A percentile compares a stretch with the other conserved stretches of the same genome.
Conservation (phyloP, 176 grass and related monocot genomes). For the Thalia dealbata region DNA sequence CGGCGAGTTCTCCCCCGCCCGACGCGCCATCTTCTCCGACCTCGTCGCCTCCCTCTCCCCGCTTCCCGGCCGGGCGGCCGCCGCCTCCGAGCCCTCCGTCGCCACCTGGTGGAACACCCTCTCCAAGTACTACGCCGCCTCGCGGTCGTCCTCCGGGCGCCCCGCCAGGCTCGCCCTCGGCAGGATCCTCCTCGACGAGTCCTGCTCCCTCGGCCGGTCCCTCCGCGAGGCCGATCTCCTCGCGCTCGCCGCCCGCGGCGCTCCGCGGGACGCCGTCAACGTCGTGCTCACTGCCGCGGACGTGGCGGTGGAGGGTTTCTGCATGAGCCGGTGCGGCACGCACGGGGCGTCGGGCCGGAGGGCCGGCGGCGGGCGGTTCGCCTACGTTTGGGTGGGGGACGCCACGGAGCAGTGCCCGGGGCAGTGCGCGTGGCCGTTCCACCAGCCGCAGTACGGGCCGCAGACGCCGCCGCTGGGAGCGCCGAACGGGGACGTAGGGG, state of each 20-base stretch:
- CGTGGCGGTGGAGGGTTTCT: constrained; percentile 60
- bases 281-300: constrained; percentile 63
- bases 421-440: constrained; percentile 42
- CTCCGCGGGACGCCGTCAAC: constrained; percentile 30
- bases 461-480: constrained; percentile 36
- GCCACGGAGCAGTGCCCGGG: constrained; percentile 41
- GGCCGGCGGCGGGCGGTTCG: constrained; percentile 14
- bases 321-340: constrained; percentile 56
- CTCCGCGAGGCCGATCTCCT: constrained; percentile 41
- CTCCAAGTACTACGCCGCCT: constrained; percentile 26
- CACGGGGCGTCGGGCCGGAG: constrained; percentile 24
- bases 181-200: constrained; percentile 39
- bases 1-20: constrained; percentile 43
- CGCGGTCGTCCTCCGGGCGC: constrained; percentile 28
- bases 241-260: constrained; percentile 27
- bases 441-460: constrained; percentile 48
- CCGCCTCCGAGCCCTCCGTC: constrained; percentile 27
- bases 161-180: constrained; percentile 25
- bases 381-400: constrained; percentile 57
- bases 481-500: constrained; percentile 46
- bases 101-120: constrained; percentile 57
- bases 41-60: constrained; percentile 43
- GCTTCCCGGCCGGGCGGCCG: not conserved
- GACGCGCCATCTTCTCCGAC: constrained; percentile 54
- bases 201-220: constrained; percentile 39